phyloP scores from a whole-genome alignment of 495 filamentous ascomycete species.

The Aspergillus diversus region DNA sequence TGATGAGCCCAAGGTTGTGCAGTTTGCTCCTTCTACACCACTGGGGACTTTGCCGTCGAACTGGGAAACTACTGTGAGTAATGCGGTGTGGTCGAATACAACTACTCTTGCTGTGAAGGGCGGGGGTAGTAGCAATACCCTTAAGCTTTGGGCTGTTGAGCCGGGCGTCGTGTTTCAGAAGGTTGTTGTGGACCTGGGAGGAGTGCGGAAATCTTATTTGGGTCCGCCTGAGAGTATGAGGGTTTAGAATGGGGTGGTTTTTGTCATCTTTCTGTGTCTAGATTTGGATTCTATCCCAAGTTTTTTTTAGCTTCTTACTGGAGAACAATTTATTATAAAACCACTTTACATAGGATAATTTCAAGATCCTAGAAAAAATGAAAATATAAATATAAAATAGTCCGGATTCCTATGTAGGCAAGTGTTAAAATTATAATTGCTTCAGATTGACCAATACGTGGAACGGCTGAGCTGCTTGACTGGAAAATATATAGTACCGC shows the following conservation, averaged over 20 bases:
- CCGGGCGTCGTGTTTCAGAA: constrained; percentile 71
- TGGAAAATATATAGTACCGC: no score
- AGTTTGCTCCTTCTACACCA: constrained; percentile 26
- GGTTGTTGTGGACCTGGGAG: constrained; percentile 67
- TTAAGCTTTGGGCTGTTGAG: constrained; percentile 66
- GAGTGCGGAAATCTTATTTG: constrained; percentile 65
- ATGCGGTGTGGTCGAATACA: neutral
- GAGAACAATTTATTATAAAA: no score
- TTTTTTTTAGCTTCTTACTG: no score
- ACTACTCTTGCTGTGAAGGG: neutral
- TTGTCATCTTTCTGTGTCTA: no score
- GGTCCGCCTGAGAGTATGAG: constrained; percentile 70
- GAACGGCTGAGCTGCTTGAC: no score
- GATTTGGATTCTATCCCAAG: no score
- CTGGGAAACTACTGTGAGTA: neutral
- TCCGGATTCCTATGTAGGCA: no score
- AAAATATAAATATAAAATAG: no score
- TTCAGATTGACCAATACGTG: no score
- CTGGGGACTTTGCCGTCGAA: neutral
- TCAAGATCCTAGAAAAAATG: no score
- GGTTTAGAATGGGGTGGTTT: constrained; percentile 26
- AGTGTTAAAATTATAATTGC: no score
- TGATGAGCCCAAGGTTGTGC: constrained; percentile 46
- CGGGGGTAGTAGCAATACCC: constrained; percentile 28
- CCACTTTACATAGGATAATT: no score